Evolutionary conservation across 1,139 yeast species (phyloP), one percentile per base, ranked within the genome.

Genomic region (Scheffersomyces quercinus): DNA sequence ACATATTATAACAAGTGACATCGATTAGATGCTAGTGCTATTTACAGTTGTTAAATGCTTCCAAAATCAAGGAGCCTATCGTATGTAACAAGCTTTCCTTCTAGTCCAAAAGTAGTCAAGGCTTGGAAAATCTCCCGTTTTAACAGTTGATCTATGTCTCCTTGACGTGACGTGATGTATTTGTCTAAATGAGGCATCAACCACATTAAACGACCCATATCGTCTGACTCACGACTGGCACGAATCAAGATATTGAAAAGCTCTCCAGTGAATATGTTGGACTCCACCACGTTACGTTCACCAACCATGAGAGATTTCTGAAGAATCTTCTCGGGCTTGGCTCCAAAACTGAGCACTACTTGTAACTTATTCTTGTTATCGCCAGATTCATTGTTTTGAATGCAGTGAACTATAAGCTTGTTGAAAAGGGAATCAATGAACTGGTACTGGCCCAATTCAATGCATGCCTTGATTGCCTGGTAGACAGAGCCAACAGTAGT

Each of bases 181-280:
- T 51, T 49, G 45, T 71, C 75, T 41, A 71, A 54, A 49, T 67
- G 66, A 2, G 74, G 75, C 26, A 67, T 54, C 12, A 70, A 43
- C 77, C 77, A 71, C 64, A 69, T 59, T 26, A 69, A 48, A 36
- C 77, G 50, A 3, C 75, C 76, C 43, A 64, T 46, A 48, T 71
- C 76, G 30, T 60, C 59, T 3, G 70, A 60, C 29, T 54, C 50
- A 8, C 55, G 44, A 38, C 68, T 59, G 2, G 67, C 65, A 26
- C 54, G 50, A 7, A 70, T 45, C 36, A 69, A 45, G 5, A 68
- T 44, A 30, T 54, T 50, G 41, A 69, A 48, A 29, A 71, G 46
- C 10, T 58, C 56, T 31, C 59, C 58, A 28, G 62, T 58, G 45
- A 69, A 66, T 1, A 70, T 45, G n/a, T 24, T 15, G 15, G 35